phyloP scores from a whole-genome alignment of 768 basidiomycete species.

The Lentinula sp. region DNA sequence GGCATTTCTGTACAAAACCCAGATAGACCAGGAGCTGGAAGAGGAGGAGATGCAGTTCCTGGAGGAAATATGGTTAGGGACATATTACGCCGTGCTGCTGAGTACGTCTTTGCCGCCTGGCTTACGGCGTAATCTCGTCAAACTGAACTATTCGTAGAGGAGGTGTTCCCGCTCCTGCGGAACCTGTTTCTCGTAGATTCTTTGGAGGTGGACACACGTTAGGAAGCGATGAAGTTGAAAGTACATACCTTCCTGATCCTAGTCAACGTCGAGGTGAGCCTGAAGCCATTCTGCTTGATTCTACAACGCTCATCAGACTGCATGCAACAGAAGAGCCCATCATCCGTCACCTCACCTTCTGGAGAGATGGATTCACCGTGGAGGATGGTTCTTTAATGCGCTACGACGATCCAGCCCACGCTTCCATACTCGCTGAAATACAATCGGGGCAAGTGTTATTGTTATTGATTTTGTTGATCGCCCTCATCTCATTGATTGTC shows the following conservation, averaged over 20 bases:
- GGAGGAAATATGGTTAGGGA: constrained; percentile 62
- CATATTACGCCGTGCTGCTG: constrained; percentile 73
- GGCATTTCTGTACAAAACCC: constrained; percentile 90
- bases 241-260: constrained; percentile 72
- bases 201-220: constrained; percentile 75
- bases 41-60: constrained; percentile 25
- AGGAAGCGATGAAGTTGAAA: constrained; percentile 87
- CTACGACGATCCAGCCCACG: constrained; percentile 76
- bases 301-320: background rate
- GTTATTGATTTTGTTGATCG: background rate
- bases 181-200: constrained; percentile 32
- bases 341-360: constrained; percentile 79
- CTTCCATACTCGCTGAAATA: constrained; percentile 66
- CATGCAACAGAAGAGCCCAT: constrained; percentile 48
- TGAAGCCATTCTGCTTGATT: background rate
- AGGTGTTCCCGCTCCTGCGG: constrained; percentile 24
- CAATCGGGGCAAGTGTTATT: constrained; percentile 58
- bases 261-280: constrained; percentile 19
- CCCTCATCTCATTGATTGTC: background rate
- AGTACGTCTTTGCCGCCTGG: constrained; percentile 34
- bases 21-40: constrained; percentile 30
- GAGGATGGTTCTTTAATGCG: constrained; percentile 82
- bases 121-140: background rate
- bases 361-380: constrained; percentile 89
- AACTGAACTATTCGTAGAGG: constrained; percentile 19